Percentiles rank a stretch among this genome's conserved stretches.
phyloP scores from a whole-genome alignment of 805 yeast species.

The Pichia cabralensis region DNA sequence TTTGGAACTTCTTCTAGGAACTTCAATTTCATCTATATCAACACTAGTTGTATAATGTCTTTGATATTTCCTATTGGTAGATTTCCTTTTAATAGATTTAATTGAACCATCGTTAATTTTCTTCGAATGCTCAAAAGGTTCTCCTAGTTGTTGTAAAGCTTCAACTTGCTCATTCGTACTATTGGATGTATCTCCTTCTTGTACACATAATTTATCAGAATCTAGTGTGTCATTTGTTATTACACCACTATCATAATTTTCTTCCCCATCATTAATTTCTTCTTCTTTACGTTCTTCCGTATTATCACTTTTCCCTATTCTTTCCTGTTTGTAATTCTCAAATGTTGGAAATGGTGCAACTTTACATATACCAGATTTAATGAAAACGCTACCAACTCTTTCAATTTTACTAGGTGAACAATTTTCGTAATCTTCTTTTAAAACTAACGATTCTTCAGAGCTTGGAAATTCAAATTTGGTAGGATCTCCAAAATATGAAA shows the following conservation, averaged over 20 bases:
- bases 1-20: constrained; percentile 12
- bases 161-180: neutral
- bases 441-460: neutral
- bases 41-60: neutral
- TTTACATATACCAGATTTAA: constrained; percentile 10
- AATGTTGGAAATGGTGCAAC: constrained; percentile 6
- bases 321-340: neutral
- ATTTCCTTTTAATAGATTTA: no score
- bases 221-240: neutral
- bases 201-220: no score
- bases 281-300: neutral
- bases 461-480: constrained; percentile 7
- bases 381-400: constrained; percentile 11
- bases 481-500: constrained; percentile 11
- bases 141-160: no score
- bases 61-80: neutral
- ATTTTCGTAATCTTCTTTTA: neutral
- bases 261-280: neutral
- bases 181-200: neutral
- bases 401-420: constrained; percentile 4
- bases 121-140: no score
- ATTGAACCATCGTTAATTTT: no score
- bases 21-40: constrained; percentile 1
- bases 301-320: neutral
- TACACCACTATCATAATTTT: neutral